Base-by-base conservation (phyloP, 2,329 filamentous ascomycete species). In the Tetracladium maxilliforme region DNA sequence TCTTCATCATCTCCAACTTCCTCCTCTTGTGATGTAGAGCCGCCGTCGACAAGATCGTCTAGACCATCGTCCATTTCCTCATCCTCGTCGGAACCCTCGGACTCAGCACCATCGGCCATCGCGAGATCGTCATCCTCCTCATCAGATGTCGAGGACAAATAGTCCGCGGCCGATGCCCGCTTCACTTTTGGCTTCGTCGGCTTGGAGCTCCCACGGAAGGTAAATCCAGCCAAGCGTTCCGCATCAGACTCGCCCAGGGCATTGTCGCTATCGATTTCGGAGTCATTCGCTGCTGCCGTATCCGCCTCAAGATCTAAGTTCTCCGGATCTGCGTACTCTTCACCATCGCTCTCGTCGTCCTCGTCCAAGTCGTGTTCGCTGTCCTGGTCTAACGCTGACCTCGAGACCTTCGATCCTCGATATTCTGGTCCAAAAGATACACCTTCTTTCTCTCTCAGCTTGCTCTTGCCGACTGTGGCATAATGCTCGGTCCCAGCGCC, bases 221-320 rank as follows among this genome's bases (percentile, higher is more conserved):
- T 68, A 44, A 80, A 93, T 1, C 69, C 70, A 35, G 78, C 72
- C 40, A 93, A 83, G 25, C 65, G 66, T 46, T 92, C 83, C 36
- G 82, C 75, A 39, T 95, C 87, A 36, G 81, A 90, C 27, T 79
- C 73, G 4, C 73, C 80, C 43, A 95, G 74, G 1, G 83, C 87
- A 18, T 65, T 52, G 29, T 75, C 69, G 39, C 69, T 74, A 24
- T 66, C 60, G 29, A 75, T 74, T 35, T 75, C 69, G 15, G 46
- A 51, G 30, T 71, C 70, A 21, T n/a, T n/a, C n/a, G n/a, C n/a
- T n/a, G n/a, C n/a, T n/a, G n/a, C n/a, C n/a, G n/a, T n/a, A n/a
- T 67, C 64, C 29, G 56, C 54, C 26, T 71, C 66, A 20, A 53
- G 51, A 23, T 61, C 58, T 7, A 73, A 47, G 30, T 74, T 57